Conservation (phyloP, 2,329 filamentous ascomycete genomes). For the Claviceps fusiformis region DNA sequence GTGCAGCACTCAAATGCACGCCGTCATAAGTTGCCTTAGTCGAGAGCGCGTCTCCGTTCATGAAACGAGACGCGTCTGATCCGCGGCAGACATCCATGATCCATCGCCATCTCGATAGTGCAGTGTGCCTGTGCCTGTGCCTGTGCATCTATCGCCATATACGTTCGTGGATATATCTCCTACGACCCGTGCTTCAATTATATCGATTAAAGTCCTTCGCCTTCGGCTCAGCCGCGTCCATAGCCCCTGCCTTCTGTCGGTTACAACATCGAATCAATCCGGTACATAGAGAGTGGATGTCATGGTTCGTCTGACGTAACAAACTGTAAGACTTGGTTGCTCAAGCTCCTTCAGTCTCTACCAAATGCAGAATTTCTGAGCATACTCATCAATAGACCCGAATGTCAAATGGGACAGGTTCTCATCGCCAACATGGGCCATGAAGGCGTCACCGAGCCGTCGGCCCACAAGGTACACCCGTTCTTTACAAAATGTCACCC, state of each 20-base stretch:
- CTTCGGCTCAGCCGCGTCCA: neutral
- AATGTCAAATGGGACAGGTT: conserved; percentile 26
- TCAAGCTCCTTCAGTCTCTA: neutral
- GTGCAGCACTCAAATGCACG: conserved; percentile 7
- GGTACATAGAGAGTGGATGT: neutral
- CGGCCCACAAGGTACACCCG: conserved; percentile 37
- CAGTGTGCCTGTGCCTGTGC: neutral
- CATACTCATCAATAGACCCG: neutral
- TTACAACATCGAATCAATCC: neutral
- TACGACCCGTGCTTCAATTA: neutral
- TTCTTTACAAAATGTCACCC: conserved; percentile 30
- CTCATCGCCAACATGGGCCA: conserved; percentile 31
- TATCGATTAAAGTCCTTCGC: neutral
- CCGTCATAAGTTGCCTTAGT: conserved; percentile 2
- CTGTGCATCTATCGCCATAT: neutral
- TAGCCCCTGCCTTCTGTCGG: neutral
- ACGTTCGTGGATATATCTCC: neutral
- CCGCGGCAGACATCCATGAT: neutral
- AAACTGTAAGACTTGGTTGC: neutral
- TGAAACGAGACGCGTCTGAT: neutral
- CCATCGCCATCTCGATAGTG: neutral
- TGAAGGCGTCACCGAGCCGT: conserved; percentile 20
- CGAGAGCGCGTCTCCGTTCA: conserved; percentile 3
- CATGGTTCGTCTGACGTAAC: neutral
- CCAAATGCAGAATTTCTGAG: neutral